Base-by-base conservation (phyloP, 2,329 filamentous ascomycete species). In the Monosporascus sp. region DNA sequence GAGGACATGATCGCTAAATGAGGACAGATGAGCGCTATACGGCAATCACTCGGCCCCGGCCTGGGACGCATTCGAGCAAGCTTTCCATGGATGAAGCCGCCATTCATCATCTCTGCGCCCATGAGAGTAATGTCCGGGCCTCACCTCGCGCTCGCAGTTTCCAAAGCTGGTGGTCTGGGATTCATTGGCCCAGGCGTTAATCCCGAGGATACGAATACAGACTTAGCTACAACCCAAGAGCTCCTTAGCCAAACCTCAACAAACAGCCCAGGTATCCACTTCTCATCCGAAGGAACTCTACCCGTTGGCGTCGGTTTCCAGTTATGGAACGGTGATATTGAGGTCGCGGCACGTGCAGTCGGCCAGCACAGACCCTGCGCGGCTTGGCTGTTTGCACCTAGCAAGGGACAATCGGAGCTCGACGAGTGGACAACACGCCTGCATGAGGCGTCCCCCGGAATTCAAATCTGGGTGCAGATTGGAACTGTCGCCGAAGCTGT, bases 101-200 rank as follows among this genome's bases (percentile, higher is more conserved):
- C 68, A 0, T 61, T 88, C 20, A 75, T 91, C 31, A 73, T 78
- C 46, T 74, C 76, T 38, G 87, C 85, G 1, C 88, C 88, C 0
- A 90, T 91, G 87, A 80, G 85, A 46, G 74, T 84, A 37, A 81
- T 89, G 77, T 60, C 76, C 67, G 63, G 78, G 66, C 56, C 76
- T 64, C 60, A 70, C 0, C 76, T 90, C 3, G 83, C 85, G 3
- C 71, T 84, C 35, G 78, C 82, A 44, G 78, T 89, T 15, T 84
- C 86, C 52, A 87, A 87, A 58, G 86, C 88, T 7, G 88, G 89
- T 18, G 89, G 88, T 0, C 76, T 90, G 1, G 80, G 76, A 11
- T 78, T 78, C 59, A 69, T 78, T 46, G 76, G 71, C 2, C 71
- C 70, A 1, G 71, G 61, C 9, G 65, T 58, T 3, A 71, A 69